Conservation (phyloP, 495 filamentous ascomycete genomes). For the Penicillium coffeae region DNA sequence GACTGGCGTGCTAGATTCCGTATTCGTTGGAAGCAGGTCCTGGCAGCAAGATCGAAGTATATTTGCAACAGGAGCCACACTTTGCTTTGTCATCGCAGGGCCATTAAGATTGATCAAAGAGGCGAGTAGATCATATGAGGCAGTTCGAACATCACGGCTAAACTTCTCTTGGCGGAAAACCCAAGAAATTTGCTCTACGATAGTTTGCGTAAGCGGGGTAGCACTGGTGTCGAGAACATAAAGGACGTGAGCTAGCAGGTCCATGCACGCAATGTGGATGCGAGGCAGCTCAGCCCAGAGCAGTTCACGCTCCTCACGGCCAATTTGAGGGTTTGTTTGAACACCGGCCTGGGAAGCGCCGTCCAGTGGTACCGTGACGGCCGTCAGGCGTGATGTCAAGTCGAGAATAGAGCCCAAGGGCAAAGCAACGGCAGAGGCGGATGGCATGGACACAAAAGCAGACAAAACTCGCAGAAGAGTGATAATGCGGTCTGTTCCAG, state of each 20-base stretch:
- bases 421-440: conserved; percentile 56
- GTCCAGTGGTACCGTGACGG: conserved; percentile 54
- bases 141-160: conserved; percentile 52
- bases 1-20: conserved; percentile 26
- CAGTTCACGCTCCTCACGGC: conserved; percentile 71
- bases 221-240: conserved; percentile 50
- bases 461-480: conserved; percentile 54
- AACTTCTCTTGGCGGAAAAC: conserved; percentile 61
- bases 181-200: conserved; percentile 65
- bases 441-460: conserved; percentile 55
- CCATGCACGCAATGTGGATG: conserved; percentile 65
- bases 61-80: conserved; percentile 51
- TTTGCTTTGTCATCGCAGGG: conserved; percentile 57
- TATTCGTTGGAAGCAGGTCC: conserved; percentile 53
- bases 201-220: conserved; percentile 51
- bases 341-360: conserved; percentile 32
- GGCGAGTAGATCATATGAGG: conserved; percentile 54
- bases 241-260: conserved; percentile 51
- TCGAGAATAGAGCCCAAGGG: conserved; percentile 64
- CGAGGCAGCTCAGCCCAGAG: conserved; percentile 67
- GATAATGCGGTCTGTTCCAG: conserved; percentile 64
- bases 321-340: conserved; percentile 61
- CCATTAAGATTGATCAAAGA: conserved; percentile 59
- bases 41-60: conserved; percentile 60
- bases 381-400: conserved; percentile 62